Evolutionary conservation across 225 moss, liverwort and hornwort genomes (phyloP).

Genomic region (Bryoerythrophyllum caledonicum): DNA sequence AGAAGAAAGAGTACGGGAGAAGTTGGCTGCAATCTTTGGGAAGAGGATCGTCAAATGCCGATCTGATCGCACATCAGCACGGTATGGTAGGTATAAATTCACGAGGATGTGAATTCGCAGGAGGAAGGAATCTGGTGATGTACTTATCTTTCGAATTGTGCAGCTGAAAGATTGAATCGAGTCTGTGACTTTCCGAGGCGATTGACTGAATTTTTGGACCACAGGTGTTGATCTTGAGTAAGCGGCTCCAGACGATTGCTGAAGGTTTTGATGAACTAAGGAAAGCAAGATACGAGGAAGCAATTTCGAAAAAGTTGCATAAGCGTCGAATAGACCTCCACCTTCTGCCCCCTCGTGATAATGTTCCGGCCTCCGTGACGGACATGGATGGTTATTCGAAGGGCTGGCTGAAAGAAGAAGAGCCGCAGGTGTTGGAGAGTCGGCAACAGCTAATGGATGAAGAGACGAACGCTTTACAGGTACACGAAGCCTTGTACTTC

Average conservation of each 20-base stretch:
- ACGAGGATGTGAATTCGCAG: slow-evolving; percentile 19
- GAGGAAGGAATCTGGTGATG: neutral
- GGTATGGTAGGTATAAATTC: slow-evolving; percentile 77
- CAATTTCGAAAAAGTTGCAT: slow-evolving; percentile 76
- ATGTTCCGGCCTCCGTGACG: slow-evolving; percentile 27
- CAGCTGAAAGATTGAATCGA: slow-evolving; percentile 13
- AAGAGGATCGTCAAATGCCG: slow-evolving; percentile 63
- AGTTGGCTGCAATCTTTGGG: slow-evolving; percentile 72
- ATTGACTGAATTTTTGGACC: slow-evolving; percentile 3
- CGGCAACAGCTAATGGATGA: slow-evolving; percentile 78
- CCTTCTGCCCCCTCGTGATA: slow-evolving; percentile 45
- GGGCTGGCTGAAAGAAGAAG: slow-evolving; percentile 50
- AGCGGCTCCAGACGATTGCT: slow-evolving; percentile 81
- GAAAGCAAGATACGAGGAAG: slow-evolving; percentile 84
- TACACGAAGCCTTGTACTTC: slow-evolving; percentile 17
- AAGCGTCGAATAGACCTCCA: slow-evolving; percentile 77
- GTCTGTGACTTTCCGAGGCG: neutral
- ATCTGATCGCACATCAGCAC: slow-evolving; percentile 91
- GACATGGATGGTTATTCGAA: slow-evolving; percentile 46
- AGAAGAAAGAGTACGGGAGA: slow-evolving; percentile 61
- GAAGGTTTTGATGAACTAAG: slow-evolving; percentile 86
- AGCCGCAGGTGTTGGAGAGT: slow-evolving; percentile 62
- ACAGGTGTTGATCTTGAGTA: slow-evolving; percentile 91
- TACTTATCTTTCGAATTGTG: slow-evolving; percentile 2
- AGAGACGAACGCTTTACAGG: slow-evolving; percentile 87